These are phyloP conservation scores for Neodidymelliopsis sp. DNA, from an alignment of 2,329 filamentous ascomycete genomes.

Conservation along the genomic window DNA sequence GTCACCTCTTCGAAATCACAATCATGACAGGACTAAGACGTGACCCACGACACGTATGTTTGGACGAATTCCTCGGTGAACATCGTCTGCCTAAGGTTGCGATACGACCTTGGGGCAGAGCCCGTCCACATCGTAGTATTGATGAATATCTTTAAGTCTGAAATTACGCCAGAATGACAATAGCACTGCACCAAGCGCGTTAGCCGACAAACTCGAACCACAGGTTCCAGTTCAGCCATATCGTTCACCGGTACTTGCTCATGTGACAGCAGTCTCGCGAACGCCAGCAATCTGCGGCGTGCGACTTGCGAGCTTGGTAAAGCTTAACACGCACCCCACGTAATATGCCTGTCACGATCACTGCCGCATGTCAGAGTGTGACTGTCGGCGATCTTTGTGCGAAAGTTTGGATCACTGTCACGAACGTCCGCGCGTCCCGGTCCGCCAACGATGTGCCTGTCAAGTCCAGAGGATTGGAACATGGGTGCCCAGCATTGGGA, in stretches of 20 bases:
- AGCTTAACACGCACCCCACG: slow-evolving; percentile 3
- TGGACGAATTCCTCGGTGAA: no score
- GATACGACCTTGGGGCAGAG: background rate
- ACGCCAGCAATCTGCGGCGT: background rate
- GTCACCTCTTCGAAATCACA: no score
- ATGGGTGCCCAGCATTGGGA: slow-evolving; percentile 17
- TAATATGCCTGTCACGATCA: slow-evolving; percentile 19
- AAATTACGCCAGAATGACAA: slow-evolving; percentile 1
- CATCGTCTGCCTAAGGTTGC: no score
- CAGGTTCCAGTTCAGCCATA: background rate
- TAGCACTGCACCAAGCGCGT: background rate
- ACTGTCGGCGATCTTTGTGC: background rate
- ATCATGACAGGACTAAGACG: no score
- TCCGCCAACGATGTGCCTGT: slow-evolving; percentile 24
- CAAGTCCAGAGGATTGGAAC: slow-evolving; percentile 20
- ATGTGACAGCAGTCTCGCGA: background rate
- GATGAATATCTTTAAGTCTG: slow-evolving; percentile 1
- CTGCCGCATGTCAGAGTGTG: slow-evolving; percentile 13
- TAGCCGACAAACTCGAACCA: background rate
- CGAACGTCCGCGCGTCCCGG: slow-evolving; percentile 20
- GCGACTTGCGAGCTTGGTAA: slow-evolving; percentile 3
- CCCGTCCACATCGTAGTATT: background rate
- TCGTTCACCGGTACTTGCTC: slow-evolving; percentile 12
- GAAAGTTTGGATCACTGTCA: slow-evolving; percentile 1
- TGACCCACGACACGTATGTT: no score